Percentiles rank a stretch among this genome's conserved stretches.
Conservation (phyloP, 257 asterid genomes). For the Solanum piurae region DNA sequence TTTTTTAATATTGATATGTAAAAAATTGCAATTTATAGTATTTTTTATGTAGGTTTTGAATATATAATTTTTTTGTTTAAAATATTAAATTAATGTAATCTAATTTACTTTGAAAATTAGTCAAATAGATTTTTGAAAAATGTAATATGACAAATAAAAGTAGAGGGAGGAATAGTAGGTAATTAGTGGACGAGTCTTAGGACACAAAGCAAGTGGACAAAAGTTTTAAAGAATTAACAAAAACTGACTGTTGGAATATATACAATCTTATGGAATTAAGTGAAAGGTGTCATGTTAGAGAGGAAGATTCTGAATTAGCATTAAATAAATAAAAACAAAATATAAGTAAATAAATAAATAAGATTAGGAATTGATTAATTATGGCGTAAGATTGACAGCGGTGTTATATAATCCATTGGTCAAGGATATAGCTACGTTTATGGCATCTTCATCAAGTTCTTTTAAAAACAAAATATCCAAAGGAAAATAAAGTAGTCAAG, state of each 20-base stretch:
- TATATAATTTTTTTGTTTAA: no score
- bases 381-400: background rate
- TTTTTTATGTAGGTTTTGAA: no score
- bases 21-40: no score
- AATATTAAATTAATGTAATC: no score
- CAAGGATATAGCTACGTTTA: background rate
- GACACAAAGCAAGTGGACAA: background rate
- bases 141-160: no score
- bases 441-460: background rate
- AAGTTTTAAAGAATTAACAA: background rate
- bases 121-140: no score
- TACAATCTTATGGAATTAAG: background rate
- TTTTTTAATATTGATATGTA: no score
- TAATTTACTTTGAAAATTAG: no score
- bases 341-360: background rate
- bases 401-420: background rate
- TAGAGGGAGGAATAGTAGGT: background rate
- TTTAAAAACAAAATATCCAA: background rate
- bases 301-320: background rate
- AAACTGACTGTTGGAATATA: background rate
- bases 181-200: background rate
- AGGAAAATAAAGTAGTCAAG: background rate
- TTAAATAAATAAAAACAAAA: background rate
- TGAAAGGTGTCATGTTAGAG: background rate
- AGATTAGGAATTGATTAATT: background rate